Evolutionary conservation across 2,329 filamentous ascomycete genomes (phyloP).

Genomic region (Celoporthe dispersa): DNA sequence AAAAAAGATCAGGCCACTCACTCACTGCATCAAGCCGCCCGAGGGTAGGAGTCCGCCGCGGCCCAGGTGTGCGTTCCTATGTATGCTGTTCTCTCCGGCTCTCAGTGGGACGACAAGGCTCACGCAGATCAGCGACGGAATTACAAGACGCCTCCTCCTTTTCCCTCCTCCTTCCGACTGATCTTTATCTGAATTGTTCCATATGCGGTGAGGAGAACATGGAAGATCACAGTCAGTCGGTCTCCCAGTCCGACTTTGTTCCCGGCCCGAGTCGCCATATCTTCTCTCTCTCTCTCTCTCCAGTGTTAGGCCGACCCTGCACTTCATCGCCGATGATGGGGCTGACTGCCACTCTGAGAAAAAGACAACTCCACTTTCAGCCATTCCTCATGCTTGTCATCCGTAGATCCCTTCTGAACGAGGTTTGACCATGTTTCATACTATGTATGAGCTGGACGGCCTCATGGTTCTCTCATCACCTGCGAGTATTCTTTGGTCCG

Average conservation of each 20-base stretch:
- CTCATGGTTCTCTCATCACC: not conserved
- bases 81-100: not conserved
- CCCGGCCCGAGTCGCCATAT: not conserved
- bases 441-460: not conserved
- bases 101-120: not conserved
- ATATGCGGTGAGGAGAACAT: not conserved
- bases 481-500: not conserved
- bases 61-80: not conserved
- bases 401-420: conserved; percentile 6
- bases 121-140: not conserved
- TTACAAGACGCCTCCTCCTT: not conserved
- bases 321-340: conserved; percentile 11
- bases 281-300: no score
- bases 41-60: not conserved
- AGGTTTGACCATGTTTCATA: not conserved
- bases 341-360: not conserved
- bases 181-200: not conserved
- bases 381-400: not conserved
- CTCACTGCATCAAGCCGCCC: not conserved
- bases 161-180: not conserved
- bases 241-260: not conserved
- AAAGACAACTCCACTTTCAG: not conserved
- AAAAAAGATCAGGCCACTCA: not conserved
- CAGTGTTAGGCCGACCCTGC: conserved; percentile 3
- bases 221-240: not conserved